These are phyloP conservation scores for Ceratobasidium sp. DNA, from an alignment of 1,284 basidiomycete species.

Conservation along the genomic window DNA sequence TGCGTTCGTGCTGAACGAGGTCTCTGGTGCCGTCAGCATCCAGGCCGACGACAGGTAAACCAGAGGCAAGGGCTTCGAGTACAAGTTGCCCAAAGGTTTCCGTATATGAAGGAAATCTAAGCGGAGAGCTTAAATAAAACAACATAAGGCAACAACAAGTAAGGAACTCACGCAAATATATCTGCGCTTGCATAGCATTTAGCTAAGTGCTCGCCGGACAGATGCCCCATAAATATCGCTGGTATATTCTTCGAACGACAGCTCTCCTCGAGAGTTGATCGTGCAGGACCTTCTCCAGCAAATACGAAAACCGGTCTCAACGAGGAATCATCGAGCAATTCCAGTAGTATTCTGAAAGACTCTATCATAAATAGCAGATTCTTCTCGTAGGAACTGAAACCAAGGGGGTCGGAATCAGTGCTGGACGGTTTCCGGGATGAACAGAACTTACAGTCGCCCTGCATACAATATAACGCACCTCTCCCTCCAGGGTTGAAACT, in stretches of 20 bases:
- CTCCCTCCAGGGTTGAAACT: slow-evolving; percentile 49
- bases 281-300: slow-evolving; percentile 68
- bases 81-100: slow-evolving; percentile 70
- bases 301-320: slow-evolving; percentile 64
- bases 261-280: slow-evolving; percentile 61
- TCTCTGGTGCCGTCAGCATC: slow-evolving; percentile 70
- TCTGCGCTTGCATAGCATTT: slow-evolving; percentile 66
- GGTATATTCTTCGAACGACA: slow-evolving; percentile 61
- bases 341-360: slow-evolving; percentile 59
- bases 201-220: slow-evolving; percentile 59
- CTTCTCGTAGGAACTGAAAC: slow-evolving; percentile 66
- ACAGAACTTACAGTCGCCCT: slow-evolving; percentile 57
- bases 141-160: slow-evolving; percentile 46
- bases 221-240: slow-evolving; percentile 66
- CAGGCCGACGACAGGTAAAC: slow-evolving; percentile 68
- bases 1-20: slow-evolving; percentile 62
- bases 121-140: slow-evolving; percentile 46
- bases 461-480: slow-evolving; percentile 58
- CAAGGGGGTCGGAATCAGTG: not conserved
- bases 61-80: slow-evolving; percentile 66
- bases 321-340: slow-evolving; percentile 50
- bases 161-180: slow-evolving; percentile 62
- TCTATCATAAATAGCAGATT: slow-evolving; percentile 68
- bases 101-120: slow-evolving; percentile 51
- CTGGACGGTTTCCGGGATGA: slow-evolving; percentile 53